Evolutionary conservation across 2,329 filamentous ascomycete genomes (phyloP), one percentile per base, ranked within the genome.

Genomic region (Aspergillus carbonarius): DNA sequence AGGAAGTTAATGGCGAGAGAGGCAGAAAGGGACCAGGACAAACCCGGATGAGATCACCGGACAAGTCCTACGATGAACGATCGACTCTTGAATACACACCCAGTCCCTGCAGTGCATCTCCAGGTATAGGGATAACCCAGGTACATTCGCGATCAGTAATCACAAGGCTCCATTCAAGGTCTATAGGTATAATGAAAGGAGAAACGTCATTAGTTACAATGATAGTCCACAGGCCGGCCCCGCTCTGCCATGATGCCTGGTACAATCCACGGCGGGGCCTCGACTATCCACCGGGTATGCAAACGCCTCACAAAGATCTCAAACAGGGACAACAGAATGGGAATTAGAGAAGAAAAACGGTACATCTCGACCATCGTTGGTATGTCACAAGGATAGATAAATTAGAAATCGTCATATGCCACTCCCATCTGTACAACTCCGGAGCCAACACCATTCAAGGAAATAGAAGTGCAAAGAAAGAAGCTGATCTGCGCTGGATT

Each of bases 371-470:
- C 48, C 40, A 56, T 54, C 53, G 47, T 54, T 50, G 53, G 58
- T 48, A 63, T 62, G 63, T 57, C 61, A 50, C 42, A 42, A 57
- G 48, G 60, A 61, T 42, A 55, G 48, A 56, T 25, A 18, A 35
- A 64, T 64, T 63, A 62, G 63, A 56, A 60, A 55, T 54, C 54
- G 57, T 59, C 61, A 55, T 59, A 55, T 64, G 61, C 61, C 63
- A 63, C 61, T 56, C 57, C 62, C 54, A 47, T 65, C 61, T 66
- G 64, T 66, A 63, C 52, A 67, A 67, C 64, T 66, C 63, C 66
- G 50, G 57, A 56, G 57, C 58, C 59, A 60, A 56, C 52, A 54
- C 47, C 48, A 48, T 9, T 56, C 40, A 52, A 48, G 25, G 53
- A 56, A 54, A 42, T 53, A 54, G 46, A 50, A 44, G 34, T 52